Evolutionary conservation across 495 filamentous ascomycete species (phyloP), one percentile per base, ranked within the genome.

Genomic region (Delitschia confertaspora): DNA sequence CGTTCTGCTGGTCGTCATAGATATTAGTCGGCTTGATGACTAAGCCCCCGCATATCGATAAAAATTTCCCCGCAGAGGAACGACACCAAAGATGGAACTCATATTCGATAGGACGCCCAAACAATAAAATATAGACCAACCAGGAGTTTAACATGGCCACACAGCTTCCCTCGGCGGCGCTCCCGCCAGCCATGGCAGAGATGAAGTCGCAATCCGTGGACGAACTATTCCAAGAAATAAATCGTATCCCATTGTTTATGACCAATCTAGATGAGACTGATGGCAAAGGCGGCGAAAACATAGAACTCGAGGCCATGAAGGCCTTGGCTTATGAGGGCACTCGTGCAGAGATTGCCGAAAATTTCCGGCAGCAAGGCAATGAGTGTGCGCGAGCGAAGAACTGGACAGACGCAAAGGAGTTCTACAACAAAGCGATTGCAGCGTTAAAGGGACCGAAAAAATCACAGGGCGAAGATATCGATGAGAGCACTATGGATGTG

Each of bases 311-410:
- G 55, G 91, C 93, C 0, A 64, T 98, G 23, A 80, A 81, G 49
- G 93, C 93, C 2, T 67, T 98, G 9, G 83, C 85, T 23, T 95
- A 94, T 55, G 91, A 98, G 60, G 93, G 91, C 31, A 88, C 85
- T 0, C 76, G 84, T 7, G 71, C 74, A 9, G 93, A 98, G 59
- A 78, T 88, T 27, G 80, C 76, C 9, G 61, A 70, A 30, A 80
- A 79, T 49, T 95, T 88, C 67, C 81, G 86, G 55, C 80, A 88
- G 59, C 83, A 84, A 45, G 88, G 93, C 11, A 98, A 96, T 59
- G 91, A 95, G 45, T 77, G 75, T 45, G 93, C 87, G 50, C 70
- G 71, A 44, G 71, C 67, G 44, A 80, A 80, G 62, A 67, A 74
- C 33, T 96, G 82, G 79, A 68, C 65, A 13, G 87, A 95, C 61